A percentile compares a stretch with the other conserved stretches of the same genome.
Conservation (phyloP, 371 early-diverging fungal genomes). For the Actinomortierella ambigua region DNA sequence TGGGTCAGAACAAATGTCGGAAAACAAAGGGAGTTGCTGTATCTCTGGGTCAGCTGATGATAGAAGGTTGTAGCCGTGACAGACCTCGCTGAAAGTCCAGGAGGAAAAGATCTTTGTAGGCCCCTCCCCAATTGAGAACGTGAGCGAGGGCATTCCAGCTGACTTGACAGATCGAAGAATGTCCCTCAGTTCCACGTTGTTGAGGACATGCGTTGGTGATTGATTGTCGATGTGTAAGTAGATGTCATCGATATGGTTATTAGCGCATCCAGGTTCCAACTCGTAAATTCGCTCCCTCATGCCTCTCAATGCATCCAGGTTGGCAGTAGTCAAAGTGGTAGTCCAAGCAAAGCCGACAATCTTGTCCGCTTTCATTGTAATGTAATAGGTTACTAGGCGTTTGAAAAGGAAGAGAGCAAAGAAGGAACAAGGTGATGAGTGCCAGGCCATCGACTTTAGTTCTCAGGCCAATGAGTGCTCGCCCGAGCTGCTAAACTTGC, state of each 20-base stretch:
- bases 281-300: neutral
- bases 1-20: conserved; percentile 7
- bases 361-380: conserved; percentile 17
- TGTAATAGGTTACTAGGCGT: too few species aligned
- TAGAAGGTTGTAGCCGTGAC: conserved; percentile 11
- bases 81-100: conserved; percentile 20
- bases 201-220: neutral
- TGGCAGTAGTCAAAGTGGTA: conserved; percentile 4
- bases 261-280: conserved; percentile 2
- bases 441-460: too few species aligned
- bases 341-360: conserved; percentile 6
- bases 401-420: too few species aligned
- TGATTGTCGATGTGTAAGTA: conserved; percentile 2
- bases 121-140: conserved; percentile 6
- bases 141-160: neutral
- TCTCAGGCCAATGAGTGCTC: too few species aligned
- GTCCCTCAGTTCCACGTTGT: conserved; percentile 6
- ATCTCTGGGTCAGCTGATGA: neutral
- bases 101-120: conserved; percentile 9
- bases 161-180: conserved; percentile 10
- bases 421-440: too few species aligned
- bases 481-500: too few species aligned
- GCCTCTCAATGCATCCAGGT: conserved; percentile 14
- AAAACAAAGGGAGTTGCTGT: conserved; percentile 5
- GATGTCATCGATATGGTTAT: conserved; percentile 1